phyloP scores from a whole-genome alignment of 768 basidiomycete species.

The Podaxis sp. region DNA sequence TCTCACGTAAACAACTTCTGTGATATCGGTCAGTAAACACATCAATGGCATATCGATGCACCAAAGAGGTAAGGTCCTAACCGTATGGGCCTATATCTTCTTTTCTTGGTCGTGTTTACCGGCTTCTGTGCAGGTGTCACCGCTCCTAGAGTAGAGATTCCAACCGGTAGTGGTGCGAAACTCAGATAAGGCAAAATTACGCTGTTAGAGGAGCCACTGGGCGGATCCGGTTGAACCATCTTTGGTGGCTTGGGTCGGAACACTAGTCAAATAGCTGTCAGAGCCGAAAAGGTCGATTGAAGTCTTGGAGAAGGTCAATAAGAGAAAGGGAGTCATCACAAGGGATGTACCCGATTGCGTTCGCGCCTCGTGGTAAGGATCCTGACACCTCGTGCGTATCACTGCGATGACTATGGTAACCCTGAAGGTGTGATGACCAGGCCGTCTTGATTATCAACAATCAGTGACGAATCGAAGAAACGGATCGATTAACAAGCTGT shows the following conservation, averaged over 20 bases:
- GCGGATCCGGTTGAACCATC: neutral
- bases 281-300: neutral
- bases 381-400: neutral
- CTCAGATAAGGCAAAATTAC: conserved; percentile 4
- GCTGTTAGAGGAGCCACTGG: neutral
- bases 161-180: neutral
- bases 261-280: neutral
- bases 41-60: neutral
- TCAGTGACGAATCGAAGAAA: neutral
- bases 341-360: neutral
- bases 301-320: neutral
- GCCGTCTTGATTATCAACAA: neutral
- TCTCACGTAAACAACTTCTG: conserved; percentile 17
- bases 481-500: neutral
- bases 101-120: conserved; percentile 6
- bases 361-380: neutral
- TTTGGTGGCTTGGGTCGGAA: neutral
- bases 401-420: neutral
- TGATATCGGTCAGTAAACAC: neutral
- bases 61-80: neutral
- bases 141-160: neutral
- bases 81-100: conserved; percentile 16
- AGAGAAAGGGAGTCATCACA: neutral
- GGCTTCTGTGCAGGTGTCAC: neutral
- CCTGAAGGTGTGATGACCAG: neutral